A percentile compares a stretch with the other conserved stretches of the same genome.
These are phyloP conservation scores for Cornus suecica DNA, from an alignment of 148 eudicot genomes.

Conservation along the genomic window DNA sequence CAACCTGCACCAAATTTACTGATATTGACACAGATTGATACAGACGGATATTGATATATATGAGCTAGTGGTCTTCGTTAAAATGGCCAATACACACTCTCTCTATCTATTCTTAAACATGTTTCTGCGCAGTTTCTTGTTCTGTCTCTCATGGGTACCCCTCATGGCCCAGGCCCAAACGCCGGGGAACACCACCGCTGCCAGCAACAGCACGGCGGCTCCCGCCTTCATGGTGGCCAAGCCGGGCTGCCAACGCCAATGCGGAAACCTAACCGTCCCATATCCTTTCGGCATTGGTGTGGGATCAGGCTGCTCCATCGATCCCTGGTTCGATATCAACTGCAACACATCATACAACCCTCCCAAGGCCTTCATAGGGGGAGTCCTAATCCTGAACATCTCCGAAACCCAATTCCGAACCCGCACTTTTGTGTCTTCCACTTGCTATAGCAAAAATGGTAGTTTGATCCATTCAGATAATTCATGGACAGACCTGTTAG, in stretches of 20 bases:
- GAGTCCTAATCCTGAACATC: slow-evolving; percentile 14
- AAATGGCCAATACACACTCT: background rate
- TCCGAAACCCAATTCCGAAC: slow-evolving; percentile 11
- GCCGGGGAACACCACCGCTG: background rate
- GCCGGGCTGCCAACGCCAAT: background rate
- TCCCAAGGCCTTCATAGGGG: slow-evolving; percentile 21
- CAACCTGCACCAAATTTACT: too few relatives aligned
- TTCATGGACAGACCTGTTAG: background rate
- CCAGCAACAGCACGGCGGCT: background rate
- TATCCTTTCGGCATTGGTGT: background rate
- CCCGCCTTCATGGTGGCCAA: background rate
- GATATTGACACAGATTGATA: too few relatives aligned
- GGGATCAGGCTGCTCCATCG: slow-evolving; percentile 21
- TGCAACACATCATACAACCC: slow-evolving; percentile 36
- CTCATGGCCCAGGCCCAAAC: background rate
- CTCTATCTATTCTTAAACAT: background rate
- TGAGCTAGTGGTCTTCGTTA: background rate
- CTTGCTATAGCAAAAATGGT: slow-evolving; percentile 14
- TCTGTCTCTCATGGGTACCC: background rate
- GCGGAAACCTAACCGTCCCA: background rate
- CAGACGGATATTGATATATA: too few relatives aligned
- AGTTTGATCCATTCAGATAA: background rate
- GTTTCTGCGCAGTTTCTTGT: background rate
- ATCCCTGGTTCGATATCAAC: slow-evolving; percentile 17
- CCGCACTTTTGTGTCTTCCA: slow-evolving; percentile 4